Conservation (phyloP, 2,329 filamentous ascomycete species). For the Diaporthe caulivora region DNA sequence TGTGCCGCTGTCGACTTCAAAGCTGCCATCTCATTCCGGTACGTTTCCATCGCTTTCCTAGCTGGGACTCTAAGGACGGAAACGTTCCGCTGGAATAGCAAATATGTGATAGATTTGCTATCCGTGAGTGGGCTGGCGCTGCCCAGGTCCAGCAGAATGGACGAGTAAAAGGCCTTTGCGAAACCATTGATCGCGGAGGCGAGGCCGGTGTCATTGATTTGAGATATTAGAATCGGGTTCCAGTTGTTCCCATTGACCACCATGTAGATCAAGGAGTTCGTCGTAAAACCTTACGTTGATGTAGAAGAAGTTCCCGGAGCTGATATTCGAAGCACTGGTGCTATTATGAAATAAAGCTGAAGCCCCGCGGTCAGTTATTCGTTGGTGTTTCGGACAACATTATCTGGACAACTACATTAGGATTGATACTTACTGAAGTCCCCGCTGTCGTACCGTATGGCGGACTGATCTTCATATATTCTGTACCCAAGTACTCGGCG, state of each 20-base stretch:
- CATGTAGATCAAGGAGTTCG: background rate
- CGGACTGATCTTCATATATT: background rate
- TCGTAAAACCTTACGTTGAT: background rate
- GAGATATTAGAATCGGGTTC: background rate
- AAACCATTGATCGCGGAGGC: background rate
- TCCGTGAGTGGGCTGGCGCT: background rate
- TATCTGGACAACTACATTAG: background rate
- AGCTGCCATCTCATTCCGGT: background rate
- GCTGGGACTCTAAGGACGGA: background rate
- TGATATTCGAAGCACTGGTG: background rate
- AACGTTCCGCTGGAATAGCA: slow-evolving; percentile 9
- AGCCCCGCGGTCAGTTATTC: background rate
- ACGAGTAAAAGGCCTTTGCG: slow-evolving; percentile 14
- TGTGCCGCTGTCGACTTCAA: background rate
- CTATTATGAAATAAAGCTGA: background rate
- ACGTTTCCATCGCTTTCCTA: background rate
- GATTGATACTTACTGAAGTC: slow-evolving; percentile 1
- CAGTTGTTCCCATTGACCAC: slow-evolving; percentile 6
- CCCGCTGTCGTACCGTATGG: background rate
- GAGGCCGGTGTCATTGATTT: slow-evolving; percentile 1
- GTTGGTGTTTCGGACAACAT: background rate
- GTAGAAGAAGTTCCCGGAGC: slow-evolving; percentile 8
- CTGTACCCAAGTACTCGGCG: background rate
- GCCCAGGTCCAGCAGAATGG: background rate
- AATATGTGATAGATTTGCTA: background rate